These are phyloP conservation scores for Rhizoclosmatium globosum DNA, from an alignment of 192 early-diverging fungal genomes.

Conservation along the genomic window DNA sequence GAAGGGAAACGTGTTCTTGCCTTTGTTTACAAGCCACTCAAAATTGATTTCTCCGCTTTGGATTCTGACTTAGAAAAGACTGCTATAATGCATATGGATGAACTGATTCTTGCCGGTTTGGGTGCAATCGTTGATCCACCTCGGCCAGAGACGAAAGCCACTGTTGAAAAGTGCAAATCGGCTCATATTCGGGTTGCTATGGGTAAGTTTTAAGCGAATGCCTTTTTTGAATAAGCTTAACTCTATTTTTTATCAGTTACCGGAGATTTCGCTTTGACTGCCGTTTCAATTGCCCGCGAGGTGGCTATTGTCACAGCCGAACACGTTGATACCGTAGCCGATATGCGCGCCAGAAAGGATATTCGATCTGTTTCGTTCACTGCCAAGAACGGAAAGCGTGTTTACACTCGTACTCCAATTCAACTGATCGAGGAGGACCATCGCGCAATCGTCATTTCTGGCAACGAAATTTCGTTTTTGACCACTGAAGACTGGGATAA, in stretches of 20 bases:
- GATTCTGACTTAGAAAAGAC: constrained; percentile 49
- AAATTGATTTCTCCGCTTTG: not conserved
- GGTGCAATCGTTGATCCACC: constrained; percentile 86
- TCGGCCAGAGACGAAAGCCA: constrained; percentile 71
- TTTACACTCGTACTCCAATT: constrained; percentile 1
- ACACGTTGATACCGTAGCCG: constrained; percentile 19
- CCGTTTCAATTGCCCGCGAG: constrained; percentile 77
- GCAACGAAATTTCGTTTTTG: constrained; percentile 67
- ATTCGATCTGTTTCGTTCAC: not conserved
- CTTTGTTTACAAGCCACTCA: constrained; percentile 65
- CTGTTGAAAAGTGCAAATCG: constrained; percentile 64
- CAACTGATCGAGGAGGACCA: constrained; percentile 1
- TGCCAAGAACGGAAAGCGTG: not conserved
- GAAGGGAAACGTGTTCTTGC: constrained; percentile 90
- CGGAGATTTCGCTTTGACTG: constrained; percentile 81
- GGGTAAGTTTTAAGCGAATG: constrained; percentile 38
- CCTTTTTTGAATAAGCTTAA: not conserved
- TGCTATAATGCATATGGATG: constrained; percentile 64
- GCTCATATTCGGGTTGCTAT: constrained; percentile 82
- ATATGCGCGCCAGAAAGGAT: constrained; percentile 14
- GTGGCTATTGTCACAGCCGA: constrained; percentile 67
- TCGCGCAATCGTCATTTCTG: constrained; percentile 60
- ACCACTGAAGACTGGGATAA: constrained; percentile 76
- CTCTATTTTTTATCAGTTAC: constrained; percentile 53
- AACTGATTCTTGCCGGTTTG: constrained; percentile 76